Evolutionary conservation across 2,329 filamentous ascomycete genomes (phyloP).

Genomic region (Penicillium sp.): DNA sequence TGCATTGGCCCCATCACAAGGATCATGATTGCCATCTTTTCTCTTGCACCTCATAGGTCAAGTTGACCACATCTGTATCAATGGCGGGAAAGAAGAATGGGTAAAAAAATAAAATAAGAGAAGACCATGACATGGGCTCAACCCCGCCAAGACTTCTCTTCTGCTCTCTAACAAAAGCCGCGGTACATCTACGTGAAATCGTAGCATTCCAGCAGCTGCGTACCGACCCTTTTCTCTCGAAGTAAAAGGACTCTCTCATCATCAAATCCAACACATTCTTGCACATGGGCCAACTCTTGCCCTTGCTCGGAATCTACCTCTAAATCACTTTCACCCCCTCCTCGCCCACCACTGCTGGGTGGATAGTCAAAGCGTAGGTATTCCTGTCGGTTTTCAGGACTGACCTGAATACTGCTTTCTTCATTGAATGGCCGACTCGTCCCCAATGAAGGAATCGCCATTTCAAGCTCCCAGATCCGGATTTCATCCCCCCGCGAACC

Average conservation of each 20-base stretch:
- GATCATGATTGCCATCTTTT: not conserved
- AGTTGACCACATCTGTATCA: too few relatives aligned
- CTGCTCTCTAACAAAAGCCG: not conserved
- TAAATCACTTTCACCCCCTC: not conserved
- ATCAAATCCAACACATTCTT: conserved; percentile 81
- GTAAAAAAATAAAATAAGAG: not conserved
- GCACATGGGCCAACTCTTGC: conserved; percentile 49
- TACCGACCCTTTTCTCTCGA: conserved; percentile 69
- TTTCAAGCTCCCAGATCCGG: conserved; percentile 88
- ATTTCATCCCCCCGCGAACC: conserved; percentile 78
- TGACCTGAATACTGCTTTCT: conserved; percentile 60
- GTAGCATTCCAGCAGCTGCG: conserved; percentile 79
- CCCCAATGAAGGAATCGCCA: conserved; percentile 58
- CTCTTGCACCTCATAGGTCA: too few relatives aligned
- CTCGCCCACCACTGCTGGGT: not conserved
- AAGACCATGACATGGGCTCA: not conserved
- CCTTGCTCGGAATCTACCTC: conserved; percentile 30
- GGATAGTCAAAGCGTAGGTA: not conserved
- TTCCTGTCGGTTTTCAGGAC: conserved; percentile 40
- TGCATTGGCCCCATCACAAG: conserved; percentile 11
- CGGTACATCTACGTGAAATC: conserved; percentile 70
- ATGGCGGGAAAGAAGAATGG: too few relatives aligned
- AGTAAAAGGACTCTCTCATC: conserved; percentile 90
- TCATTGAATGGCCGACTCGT: conserved; percentile 48
- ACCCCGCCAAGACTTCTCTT: too few relatives aligned